Conservation (phyloP, 1,284 basidiomycete genomes). For the Veloporphyrellus conicus region DNA sequence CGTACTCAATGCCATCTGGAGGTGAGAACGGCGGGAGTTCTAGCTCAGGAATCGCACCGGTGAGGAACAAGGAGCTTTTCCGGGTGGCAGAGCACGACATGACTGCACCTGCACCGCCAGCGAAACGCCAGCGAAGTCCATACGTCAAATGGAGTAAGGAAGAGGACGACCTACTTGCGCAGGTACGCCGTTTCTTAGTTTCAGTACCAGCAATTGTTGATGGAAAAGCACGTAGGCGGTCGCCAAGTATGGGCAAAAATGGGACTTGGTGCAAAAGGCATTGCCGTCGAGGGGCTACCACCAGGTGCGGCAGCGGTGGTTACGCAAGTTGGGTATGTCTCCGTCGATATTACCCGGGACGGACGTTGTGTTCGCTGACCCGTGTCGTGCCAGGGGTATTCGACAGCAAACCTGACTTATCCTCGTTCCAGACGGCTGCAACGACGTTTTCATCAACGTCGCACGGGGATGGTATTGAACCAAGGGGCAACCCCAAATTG, state of each 20-base stretch:
- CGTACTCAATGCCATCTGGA: constrained; percentile 1
- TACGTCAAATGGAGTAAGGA: constrained; percentile 41
- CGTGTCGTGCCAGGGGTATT: constrained; percentile 29
- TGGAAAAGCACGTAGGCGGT: constrained; percentile 28
- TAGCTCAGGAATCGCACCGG: background rate
- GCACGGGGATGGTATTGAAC: constrained; percentile 19
- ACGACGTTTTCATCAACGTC: constrained; percentile 19
- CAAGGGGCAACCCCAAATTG: constrained; percentile 33
- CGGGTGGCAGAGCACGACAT: constrained; percentile 25
- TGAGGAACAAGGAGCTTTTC: constrained; percentile 23
- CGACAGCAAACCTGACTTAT: constrained; percentile 37
- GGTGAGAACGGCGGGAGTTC: constrained; percentile 1
- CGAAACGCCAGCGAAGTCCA: constrained; percentile 35
- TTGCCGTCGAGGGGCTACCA: constrained; percentile 38
- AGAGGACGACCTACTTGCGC: constrained; percentile 38
- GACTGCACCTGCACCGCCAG: background rate
- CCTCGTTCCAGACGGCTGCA: constrained; percentile 31
- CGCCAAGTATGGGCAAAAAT: constrained; percentile 39
- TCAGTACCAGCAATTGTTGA: background rate
- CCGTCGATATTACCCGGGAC: background rate
- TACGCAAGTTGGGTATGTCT: constrained; percentile 35
- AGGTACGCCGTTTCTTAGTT: constrained; percentile 21
- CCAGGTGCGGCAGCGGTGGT: constrained; percentile 40
- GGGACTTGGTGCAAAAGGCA: constrained; percentile 40
- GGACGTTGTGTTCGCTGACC: constrained; percentile 4